phyloP scores from a whole-genome alignment of 2,329 filamentous ascomycete species.

The Fusarium udum region DNA sequence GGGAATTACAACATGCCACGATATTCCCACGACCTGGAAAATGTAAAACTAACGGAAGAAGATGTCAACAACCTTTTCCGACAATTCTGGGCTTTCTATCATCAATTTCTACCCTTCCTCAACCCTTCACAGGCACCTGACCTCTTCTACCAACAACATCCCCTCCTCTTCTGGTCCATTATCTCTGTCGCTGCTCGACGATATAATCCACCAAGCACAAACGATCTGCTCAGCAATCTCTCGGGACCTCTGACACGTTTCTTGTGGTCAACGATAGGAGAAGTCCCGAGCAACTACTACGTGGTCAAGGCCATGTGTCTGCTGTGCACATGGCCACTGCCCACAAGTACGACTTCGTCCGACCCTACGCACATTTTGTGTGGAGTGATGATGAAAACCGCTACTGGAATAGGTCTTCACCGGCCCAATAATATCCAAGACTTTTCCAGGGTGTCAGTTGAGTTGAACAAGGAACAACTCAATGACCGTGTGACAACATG shows the following conservation, averaged over 20 bases:
- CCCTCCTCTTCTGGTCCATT: slow-evolving; percentile 87
- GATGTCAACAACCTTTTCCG: slow-evolving; percentile 72
- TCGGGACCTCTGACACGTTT: slow-evolving; percentile 75
- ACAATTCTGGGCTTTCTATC: slow-evolving; percentile 80
- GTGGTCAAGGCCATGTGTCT: slow-evolving; percentile 84
- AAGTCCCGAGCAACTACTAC: slow-evolving; percentile 81
- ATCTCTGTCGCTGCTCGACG: slow-evolving; percentile 78
- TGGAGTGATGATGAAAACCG: slow-evolving; percentile 87
- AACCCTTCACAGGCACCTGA: slow-evolving; percentile 74
- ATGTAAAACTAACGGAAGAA: slow-evolving; percentile 71
- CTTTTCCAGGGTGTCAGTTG: slow-evolving; percentile 78
- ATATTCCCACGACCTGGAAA: slow-evolving; percentile 69
- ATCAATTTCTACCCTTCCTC: slow-evolving; percentile 81
- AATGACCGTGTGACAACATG: slow-evolving; percentile 82
- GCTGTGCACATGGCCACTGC: slow-evolving; percentile 83
- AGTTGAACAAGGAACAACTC: slow-evolving; percentile 81
- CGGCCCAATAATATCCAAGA: slow-evolving; percentile 84
- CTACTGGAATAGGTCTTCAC: slow-evolving; percentile 84
- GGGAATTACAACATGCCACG: slow-evolving; percentile 69
- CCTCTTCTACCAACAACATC: slow-evolving; percentile 78
- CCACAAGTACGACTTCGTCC: slow-evolving; percentile 81
- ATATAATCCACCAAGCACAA: slow-evolving; percentile 65
- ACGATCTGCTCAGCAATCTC: slow-evolving; percentile 72
- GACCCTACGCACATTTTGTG: slow-evolving; percentile 85
- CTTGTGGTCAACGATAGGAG: slow-evolving; percentile 79